A percentile compares a stretch with the other conserved stretches of the same genome.
Conservation (phyloP, 768 basidiomycete genomes). For the Lactarius akahatsu region DNA sequence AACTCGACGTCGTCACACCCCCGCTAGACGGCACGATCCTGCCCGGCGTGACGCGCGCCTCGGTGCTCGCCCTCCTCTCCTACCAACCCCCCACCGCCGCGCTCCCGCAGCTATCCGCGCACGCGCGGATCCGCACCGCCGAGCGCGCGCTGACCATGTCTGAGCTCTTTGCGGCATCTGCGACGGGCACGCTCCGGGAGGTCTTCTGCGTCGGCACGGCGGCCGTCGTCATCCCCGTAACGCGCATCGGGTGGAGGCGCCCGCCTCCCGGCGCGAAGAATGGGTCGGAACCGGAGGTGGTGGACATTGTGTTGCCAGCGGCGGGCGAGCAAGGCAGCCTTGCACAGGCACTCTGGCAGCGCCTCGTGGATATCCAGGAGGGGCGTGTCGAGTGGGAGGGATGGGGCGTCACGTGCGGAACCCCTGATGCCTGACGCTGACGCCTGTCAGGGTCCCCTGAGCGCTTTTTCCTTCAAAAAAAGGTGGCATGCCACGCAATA, state of each 20-base stretch:
- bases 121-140: constrained; percentile 42
- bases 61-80: constrained; percentile 67
- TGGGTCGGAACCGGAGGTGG: constrained; percentile 1
- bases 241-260: constrained; percentile 71
- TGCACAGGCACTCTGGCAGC: constrained; percentile 65
- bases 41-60: constrained; percentile 88
- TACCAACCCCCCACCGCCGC: constrained; percentile 50
- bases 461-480: neutral
- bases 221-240: constrained; percentile 69
- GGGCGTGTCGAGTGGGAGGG: constrained; percentile 59
- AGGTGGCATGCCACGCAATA: neutral
- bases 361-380: constrained; percentile 76
- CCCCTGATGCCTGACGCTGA: neutral
- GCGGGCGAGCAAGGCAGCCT: constrained; percentile 50
- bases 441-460: neutral
- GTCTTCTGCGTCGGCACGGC: constrained; percentile 86
- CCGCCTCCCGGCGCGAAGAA: neutral
- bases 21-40: constrained; percentile 90
- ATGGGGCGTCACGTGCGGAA: constrained; percentile 57
- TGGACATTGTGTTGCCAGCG: constrained; percentile 46
- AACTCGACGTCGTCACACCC: constrained; percentile 80
- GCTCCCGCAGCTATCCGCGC: constrained; percentile 45
- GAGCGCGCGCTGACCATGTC: constrained; percentile 49
- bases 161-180: constrained; percentile 44
- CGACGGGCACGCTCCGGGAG: constrained; percentile 68